These are phyloP conservation scores for Emericellopsis atlantica DNA, from an alignment of 2,329 filamentous ascomycete genomes.

Conservation along the genomic window DNA sequence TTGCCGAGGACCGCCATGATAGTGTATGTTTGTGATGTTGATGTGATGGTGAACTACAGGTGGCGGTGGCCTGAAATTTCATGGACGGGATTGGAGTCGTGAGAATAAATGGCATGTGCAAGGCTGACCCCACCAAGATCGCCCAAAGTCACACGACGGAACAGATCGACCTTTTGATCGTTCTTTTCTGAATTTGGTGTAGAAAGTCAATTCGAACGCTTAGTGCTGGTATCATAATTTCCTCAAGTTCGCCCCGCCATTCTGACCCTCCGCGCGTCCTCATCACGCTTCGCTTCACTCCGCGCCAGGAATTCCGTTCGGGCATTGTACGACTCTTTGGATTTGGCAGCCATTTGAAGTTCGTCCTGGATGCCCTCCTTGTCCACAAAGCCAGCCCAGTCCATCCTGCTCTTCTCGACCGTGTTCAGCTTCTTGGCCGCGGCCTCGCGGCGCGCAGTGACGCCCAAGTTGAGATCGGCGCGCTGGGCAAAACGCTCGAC, in stretches of 20 bases:
- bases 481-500: conserved; percentile 30
- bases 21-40: neutral
- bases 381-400: conserved; percentile 62
- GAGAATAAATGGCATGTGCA: neutral
- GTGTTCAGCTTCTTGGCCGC: conserved; percentile 55
- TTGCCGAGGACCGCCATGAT: conserved; percentile 35
- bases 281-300: conserved; percentile 49
- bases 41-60: neutral
- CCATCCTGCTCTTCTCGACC: conserved; percentile 60
- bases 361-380: conserved; percentile 60
- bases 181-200: no score
- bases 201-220: no score
- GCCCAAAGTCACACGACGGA: no score
- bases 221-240: neutral
- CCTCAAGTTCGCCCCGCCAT: conserved; percentile 12
- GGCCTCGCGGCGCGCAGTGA: conserved; percentile 32
- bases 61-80: neutral
- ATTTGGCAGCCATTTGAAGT: conserved; percentile 49
- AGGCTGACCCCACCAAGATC: neutral
- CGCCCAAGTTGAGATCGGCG: conserved; percentile 44
- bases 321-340: conserved; percentile 49
- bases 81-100: neutral
- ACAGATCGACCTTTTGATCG: no score
- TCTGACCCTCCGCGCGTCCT: conserved; percentile 43
- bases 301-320: conserved; percentile 53